These are phyloP conservation scores for Lactarius pseudohatsudake DNA, from an alignment of 768 basidiomycete species.

Conservation along the genomic window DNA sequence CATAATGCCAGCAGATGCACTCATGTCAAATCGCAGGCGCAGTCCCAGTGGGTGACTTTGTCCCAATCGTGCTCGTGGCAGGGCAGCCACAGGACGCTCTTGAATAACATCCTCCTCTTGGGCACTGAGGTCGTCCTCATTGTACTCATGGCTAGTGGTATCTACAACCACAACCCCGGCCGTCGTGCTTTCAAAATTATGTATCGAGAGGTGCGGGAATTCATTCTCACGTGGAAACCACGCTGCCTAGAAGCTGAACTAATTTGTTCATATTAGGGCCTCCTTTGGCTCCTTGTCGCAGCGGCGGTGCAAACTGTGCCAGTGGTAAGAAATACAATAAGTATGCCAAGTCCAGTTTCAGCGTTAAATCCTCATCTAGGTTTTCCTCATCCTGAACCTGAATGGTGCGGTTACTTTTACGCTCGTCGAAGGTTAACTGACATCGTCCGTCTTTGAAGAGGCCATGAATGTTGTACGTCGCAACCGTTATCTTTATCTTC, in stretches of 20 bases:
- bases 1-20: background rate
- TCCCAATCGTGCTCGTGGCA: background rate
- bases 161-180: slow-evolving; percentile 13
- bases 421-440: slow-evolving; percentile 2
- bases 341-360: background rate
- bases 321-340: slow-evolving; percentile 2
- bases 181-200: slow-evolving; percentile 18
- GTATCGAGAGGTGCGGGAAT: slow-evolving; percentile 20
- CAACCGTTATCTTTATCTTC: background rate
- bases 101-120: slow-evolving; percentile 8
- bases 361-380: slow-evolving; percentile 5
- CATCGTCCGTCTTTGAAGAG: slow-evolving; percentile 6
- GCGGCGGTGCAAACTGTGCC: slow-evolving; percentile 15
- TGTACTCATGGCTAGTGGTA: slow-evolving; percentile 15
- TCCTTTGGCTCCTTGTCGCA: slow-evolving; percentile 22
- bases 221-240: background rate
- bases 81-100: background rate
- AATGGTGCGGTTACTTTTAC: slow-evolving; percentile 11
- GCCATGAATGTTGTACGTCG: slow-evolving; percentile 23
- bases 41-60: background rate
- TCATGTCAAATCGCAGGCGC: slow-evolving; percentile 2
- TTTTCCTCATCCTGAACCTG: slow-evolving; percentile 22
- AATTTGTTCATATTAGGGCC: slow-evolving; percentile 15
- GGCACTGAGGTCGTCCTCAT: slow-evolving; percentile 9
- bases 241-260: background rate